phyloP scores from a whole-genome alignment of 2,329 filamentous ascomycete genomes.

The Cyclaneusma minus region DNA sequence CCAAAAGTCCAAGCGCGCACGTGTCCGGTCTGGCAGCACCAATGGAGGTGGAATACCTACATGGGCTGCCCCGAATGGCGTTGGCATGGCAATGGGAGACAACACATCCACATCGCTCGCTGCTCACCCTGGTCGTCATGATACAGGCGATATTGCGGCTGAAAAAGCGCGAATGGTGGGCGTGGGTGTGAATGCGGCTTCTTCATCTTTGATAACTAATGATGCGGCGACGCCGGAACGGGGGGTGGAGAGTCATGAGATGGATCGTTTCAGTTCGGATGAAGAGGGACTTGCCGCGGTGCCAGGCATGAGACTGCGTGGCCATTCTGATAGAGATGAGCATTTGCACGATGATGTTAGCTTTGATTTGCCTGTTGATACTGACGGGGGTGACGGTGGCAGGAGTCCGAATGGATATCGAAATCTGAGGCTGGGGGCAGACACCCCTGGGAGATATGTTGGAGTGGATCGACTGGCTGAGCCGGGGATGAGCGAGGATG shows the following conservation, averaged over 20 bases:
- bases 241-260: no score
- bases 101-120: conserved; percentile 25
- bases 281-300: no score
- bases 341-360: not conserved
- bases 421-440: conserved; percentile 3
- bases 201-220: no score
- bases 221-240: no score
- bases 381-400: conserved; percentile 1
- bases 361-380: not conserved
- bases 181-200: no score
- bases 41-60: conserved; percentile 6
- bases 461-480: conserved; percentile 26
- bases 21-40: conserved; percentile 2
- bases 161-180: no score
- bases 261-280: no score
- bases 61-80: conserved; percentile 30
- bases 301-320: conserved; percentile 6
- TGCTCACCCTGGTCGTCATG: conserved; percentile 17
- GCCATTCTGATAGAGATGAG: not conserved
- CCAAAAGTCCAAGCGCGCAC: conserved; percentile 7
- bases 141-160: conserved; percentile 4
- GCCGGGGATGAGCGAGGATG: conserved; percentile 42
- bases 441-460: conserved; percentile 15
- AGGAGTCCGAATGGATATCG: conserved; percentile 1
- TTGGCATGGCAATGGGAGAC: conserved; percentile 30